These are phyloP conservation scores for Litsea cubeba DNA, from an alignment of 164 flowering plant genomes.

Conservation along the genomic window DNA sequence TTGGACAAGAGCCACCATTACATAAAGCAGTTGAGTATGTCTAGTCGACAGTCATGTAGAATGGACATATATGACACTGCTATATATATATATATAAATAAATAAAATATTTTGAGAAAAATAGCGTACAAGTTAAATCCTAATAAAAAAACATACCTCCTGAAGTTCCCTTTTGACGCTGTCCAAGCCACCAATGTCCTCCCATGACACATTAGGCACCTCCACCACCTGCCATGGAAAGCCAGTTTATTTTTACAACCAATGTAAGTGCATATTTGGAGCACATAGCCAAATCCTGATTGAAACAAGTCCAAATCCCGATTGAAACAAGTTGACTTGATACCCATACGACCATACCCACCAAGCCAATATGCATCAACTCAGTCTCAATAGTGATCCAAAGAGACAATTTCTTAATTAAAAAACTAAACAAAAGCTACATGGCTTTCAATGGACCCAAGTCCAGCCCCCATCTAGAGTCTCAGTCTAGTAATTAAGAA, in stretches of 20 bases:
- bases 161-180: constrained; percentile 59
- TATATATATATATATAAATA: too few species aligned
- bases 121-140: not conserved
- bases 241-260: constrained; percentile 1
- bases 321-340: too few species aligned
- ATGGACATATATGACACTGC: not conserved
- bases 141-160: constrained; percentile 19
- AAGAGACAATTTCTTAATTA: too few species aligned
- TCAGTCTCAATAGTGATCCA: not conserved
- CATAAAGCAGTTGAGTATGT: not conserved
- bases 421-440: too few species aligned
- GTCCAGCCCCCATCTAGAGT: too few species aligned
- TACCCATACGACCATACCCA: too few species aligned
- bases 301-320: not conserved
- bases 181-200: constrained; percentile 67
- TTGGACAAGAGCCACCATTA: not conserved
- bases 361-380: too few species aligned
- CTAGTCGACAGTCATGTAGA: not conserved
- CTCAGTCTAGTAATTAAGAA: too few species aligned
- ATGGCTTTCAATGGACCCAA: too few species aligned
- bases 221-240: constrained; percentile 50
- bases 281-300: not conserved
- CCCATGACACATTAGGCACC: constrained; percentile 72
- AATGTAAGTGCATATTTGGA: not conserved
- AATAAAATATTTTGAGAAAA: not conserved